Evolutionary conservation across 176 grass and related monocot species (phyloP).

Genomic region (Cymbopogon citratus): DNA sequence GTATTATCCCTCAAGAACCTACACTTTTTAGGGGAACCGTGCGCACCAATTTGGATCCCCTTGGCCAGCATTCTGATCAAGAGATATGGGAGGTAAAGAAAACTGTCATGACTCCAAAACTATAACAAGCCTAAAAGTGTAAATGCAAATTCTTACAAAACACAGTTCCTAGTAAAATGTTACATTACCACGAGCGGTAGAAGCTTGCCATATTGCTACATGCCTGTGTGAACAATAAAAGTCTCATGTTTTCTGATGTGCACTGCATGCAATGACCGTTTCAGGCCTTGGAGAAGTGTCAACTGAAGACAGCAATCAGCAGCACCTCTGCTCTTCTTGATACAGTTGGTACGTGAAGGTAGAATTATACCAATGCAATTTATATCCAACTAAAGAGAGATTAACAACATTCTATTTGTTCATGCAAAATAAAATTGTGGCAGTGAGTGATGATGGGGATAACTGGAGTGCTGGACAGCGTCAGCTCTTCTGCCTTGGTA

Average conservation of each 20-base stretch:
- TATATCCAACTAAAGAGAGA: background rate
- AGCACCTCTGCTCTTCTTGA: slow-evolving; percentile 71
- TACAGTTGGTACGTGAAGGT: slow-evolving; percentile 49
- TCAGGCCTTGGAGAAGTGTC: slow-evolving; percentile 84
- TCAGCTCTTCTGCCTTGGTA: slow-evolving; percentile 92
- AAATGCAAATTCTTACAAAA: background rate
- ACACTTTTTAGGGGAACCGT: slow-evolving; percentile 92
- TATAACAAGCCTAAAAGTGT: background rate
- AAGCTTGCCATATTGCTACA: slow-evolving; percentile 2
- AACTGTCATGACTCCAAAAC: background rate
- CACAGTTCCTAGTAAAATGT: slow-evolving; percentile 10
- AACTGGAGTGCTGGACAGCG: slow-evolving; percentile 93
- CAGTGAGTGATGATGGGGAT: slow-evolving; percentile 82
- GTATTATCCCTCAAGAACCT: slow-evolving; percentile 94
- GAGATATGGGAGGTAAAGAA: slow-evolving; percentile 93
- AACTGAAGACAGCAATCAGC: slow-evolving; percentile 64
- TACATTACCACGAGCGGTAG: slow-evolving; percentile 14
- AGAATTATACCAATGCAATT: background rate
- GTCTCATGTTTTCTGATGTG: slow-evolving; percentile 6
- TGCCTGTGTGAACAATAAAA: background rate
- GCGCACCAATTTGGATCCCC: slow-evolving; percentile 82
- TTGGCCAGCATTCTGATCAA: slow-evolving; percentile 66
- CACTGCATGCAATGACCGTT: slow-evolving; percentile 23
- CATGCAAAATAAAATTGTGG: background rate
- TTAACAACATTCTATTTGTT: background rate